A percentile compares a stretch with the other conserved stretches of the same genome.
Conservation (phyloP, 2,329 filamentous ascomycete species). For the Sclerotinia borealis region DNA sequence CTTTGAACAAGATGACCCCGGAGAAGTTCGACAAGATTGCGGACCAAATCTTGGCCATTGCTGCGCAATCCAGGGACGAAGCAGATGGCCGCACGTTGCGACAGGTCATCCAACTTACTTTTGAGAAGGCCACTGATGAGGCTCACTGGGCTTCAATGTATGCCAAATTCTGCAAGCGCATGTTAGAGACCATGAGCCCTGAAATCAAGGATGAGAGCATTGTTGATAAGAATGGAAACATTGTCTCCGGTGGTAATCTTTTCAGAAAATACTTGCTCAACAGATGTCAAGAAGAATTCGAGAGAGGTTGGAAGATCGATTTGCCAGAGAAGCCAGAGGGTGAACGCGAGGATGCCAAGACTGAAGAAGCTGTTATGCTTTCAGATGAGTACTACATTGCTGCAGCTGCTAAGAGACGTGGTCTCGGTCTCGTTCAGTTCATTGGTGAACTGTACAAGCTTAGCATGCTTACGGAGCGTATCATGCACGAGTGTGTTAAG, state of each 20-base stretch:
- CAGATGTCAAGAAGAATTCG: conserved; percentile 97
- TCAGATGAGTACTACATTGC: conserved; percentile 96
- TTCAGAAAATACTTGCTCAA: conserved; percentile 99
- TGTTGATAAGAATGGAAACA: conserved; percentile 78
- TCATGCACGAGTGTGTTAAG: conserved; percentile 99
- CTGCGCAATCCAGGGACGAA: conserved; percentile 92
- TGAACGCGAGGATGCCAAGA: conserved; percentile 46
- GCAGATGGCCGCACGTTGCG: conserved; percentile 87
- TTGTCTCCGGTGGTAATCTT: conserved; percentile 85
- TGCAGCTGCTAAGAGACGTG: conserved; percentile 90
- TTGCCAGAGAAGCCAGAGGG: conserved; percentile 73
- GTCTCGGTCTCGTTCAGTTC: conserved; percentile 96
- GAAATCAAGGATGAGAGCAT: conserved; percentile 96
- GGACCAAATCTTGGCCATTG: conserved; percentile 86
- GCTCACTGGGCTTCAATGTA: conserved; percentile 99
- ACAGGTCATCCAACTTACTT: conserved; percentile 97
- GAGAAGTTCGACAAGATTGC: conserved; percentile 98
- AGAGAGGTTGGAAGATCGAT: conserved; percentile 92
- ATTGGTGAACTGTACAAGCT: conserved; percentile 99
- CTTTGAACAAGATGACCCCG: conserved; percentile 99
- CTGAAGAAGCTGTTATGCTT: conserved; percentile 71
- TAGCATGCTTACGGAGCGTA: conserved; percentile 95
- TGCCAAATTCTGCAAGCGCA: conserved; percentile 94
- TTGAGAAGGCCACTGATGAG: conserved; percentile 98
- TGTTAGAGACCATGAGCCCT: conserved; percentile 90